Base-by-base conservation (phyloP, 2,329 filamentous ascomycete genomes). In the Ophiostoma sp. region DNA sequence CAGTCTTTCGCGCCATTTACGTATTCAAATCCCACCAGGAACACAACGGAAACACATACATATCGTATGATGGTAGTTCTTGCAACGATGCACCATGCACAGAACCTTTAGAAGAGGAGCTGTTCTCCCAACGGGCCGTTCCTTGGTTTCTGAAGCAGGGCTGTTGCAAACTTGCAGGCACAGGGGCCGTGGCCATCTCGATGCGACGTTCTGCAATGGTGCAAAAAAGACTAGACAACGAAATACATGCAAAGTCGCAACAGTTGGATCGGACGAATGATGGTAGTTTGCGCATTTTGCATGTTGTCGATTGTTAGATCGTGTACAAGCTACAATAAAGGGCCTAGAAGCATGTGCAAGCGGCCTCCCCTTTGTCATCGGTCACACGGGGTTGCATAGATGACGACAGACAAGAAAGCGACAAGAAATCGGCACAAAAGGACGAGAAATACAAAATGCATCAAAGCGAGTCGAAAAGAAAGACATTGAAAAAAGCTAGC, bases 291-390 rank as follows among this genome's bases (percentile, higher is more conserved):
- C 33, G 59, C 19, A 22, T 25, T 2, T 39, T 9, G 59, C 19
- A 22, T 25, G 11, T 39, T 9, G 33, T 64, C 33, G 36, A 64
- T 25, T 15, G 5, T 12, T 5, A 9, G 11, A 25, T 55, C 50
- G 22, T 55, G 50, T 55, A 28, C 50, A 12, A 48, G 42, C 15
- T 48, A 22, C n/a, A 11, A 12, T 15, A 4, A 8, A 36, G 4
- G 9, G 5, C 33, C 33, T n/a, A 22, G n/a, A 66, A 48, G 36
- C 63, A 66, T 48, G 63, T 66, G 12, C 63, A 31, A 64, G 22
- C n/a, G 39, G 42, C 63, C 39, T 66, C 12, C 39, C 22, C 63
- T 66, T 66, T 66, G 63, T 66, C 39, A 66, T 31, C 39, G 39
- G 42, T 66, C 39, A 48, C 39, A 66, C 39, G 63, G 22, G 22